Evolutionary conservation across 495 filamentous ascomycete genomes (phyloP), one percentile per base, ranked within the genome.

Genomic region (Penicillium arizonense): DNA sequence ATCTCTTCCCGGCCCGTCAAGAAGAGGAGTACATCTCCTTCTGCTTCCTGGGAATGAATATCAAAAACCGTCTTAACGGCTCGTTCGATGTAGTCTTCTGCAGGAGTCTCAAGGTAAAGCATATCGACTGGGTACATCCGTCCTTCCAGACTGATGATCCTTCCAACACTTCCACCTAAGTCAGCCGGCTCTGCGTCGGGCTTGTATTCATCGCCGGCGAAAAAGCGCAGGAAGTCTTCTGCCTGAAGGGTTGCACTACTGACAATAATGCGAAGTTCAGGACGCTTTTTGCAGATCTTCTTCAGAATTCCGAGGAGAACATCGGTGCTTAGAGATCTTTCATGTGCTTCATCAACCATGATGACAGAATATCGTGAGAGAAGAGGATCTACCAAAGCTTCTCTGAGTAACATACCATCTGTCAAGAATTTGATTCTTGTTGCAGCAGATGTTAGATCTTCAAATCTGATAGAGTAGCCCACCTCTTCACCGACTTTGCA

Each of bases 261-360:
- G 63, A 97, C 83, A 26, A 99, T 83, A 52, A 99, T 88, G 8
- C 92, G 81, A 36, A 97, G 73, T 40, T 97, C 93, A 28, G 87
- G 80, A 30, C 94, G 80, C 69, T 82, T 86, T 68, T 84, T 91
- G 50, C 82, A 71, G 55, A 99, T 94, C 68, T 97, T 97, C 74
- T 96, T 97, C 36, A 99, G 65, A n/a, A 97, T 75, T 1, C 94
- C 92, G 34, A 99, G 82, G 5, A 99, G 80, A 34, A 99, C 83
- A 61, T 99, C 94, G 6, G 92, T 92, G 70, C 92, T 96, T 50
- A 99, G 79, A 53, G 90, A 96, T 47, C 95, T 83, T 69, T 99
- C 94, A 71, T 99, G 94, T 24, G 95, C 95, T 67, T 99, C 94
- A 64, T 99, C 94, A 20, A 99, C 87, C 93, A 97, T 99, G 61